These are phyloP conservation scores for Emmonsia crescens DNA, from an alignment of 2,329 filamentous ascomycete species.

Conservation along the genomic window DNA sequence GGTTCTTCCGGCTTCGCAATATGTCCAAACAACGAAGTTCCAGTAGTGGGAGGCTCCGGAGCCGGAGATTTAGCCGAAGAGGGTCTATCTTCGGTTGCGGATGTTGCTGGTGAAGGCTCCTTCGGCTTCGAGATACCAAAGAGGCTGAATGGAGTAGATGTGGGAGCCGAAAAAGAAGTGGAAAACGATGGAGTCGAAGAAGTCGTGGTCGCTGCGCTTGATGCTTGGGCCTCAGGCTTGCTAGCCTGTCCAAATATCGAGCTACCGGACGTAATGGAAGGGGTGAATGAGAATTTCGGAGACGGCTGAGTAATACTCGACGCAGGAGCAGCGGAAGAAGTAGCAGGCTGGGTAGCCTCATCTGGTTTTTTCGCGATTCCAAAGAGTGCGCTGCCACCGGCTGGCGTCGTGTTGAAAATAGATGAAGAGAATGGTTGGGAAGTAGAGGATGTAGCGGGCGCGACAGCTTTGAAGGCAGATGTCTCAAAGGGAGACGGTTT, in stretches of 20 bases:
- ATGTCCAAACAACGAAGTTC: constrained; percentile 8
- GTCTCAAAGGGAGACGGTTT: constrained; percentile 4
- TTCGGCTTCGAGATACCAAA: background rate
- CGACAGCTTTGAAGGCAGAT: background rate
- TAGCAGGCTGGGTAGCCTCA: constrained; percentile 14
- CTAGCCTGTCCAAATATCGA: background rate
- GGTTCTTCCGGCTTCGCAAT: constrained; percentile 2
- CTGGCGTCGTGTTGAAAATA: constrained; percentile 11
- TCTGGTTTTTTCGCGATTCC: constrained; percentile 12
- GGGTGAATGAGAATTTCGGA: background rate
- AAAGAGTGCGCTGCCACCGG: constrained; percentile 18
- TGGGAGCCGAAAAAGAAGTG: background rate
- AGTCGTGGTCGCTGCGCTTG: background rate
- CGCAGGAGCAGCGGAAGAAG: background rate
- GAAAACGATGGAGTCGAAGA: constrained; percentile 2
- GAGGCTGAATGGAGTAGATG: constrained; percentile 3
- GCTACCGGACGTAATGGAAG: background rate
- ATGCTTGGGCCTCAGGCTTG: background rate
- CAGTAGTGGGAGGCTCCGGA: background rate
- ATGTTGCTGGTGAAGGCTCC: constrained; percentile 4
- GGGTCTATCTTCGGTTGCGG: constrained; percentile 5
- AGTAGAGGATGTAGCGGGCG: background rate
- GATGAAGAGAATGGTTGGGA: constrained; percentile 2
- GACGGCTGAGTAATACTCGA: background rate
- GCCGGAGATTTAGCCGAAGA: background rate